These are phyloP conservation scores for Fusarium ambrosium DNA, from an alignment of 2,329 filamentous ascomycete species.

Conservation along the genomic window DNA sequence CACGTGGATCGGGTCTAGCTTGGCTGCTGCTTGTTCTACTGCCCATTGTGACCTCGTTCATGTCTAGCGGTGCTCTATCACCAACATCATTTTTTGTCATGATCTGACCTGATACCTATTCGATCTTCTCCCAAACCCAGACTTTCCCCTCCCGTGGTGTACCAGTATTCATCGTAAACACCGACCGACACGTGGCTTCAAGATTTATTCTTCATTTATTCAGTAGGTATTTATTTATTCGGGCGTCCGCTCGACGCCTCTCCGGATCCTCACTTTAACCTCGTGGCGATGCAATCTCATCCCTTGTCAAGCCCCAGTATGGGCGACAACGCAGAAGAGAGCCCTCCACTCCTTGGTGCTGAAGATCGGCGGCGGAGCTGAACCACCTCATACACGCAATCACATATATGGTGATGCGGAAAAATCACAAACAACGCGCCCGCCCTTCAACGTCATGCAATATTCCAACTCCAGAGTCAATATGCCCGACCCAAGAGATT, in stretches of 20 bases:
- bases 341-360: slow-evolving; percentile 77
- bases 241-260: slow-evolving; percentile 73
- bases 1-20: slow-evolving; percentile 13
- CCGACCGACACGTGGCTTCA: slow-evolving; percentile 26
- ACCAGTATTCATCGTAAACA: slow-evolving; percentile 18
- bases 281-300: slow-evolving; percentile 68
- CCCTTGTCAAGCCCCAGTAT: slow-evolving; percentile 37
- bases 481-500: slow-evolving; percentile 48
- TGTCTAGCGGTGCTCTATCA: slow-evolving; percentile 22
- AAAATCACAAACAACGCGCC: slow-evolving; percentile 61
- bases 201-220: slow-evolving; percentile 48
- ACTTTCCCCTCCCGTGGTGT: neutral
- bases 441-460: slow-evolving; percentile 52
- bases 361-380: slow-evolving; percentile 73
- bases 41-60: slow-evolving; percentile 22
- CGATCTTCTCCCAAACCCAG: slow-evolving; percentile 1
- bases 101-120: neutral
- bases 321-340: slow-evolving; percentile 48
- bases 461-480: slow-evolving; percentile 51
- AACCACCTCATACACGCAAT: slow-evolving; percentile 64
- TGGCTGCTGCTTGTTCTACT: slow-evolving; percentile 7
- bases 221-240: slow-evolving; percentile 56
- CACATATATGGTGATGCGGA: slow-evolving; percentile 64
- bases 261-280: slow-evolving; percentile 78
- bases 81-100: slow-evolving; percentile 2